Base-by-base conservation (phyloP, 192 early-diverging fungal species). In the Rhizophagus sp. region DNA sequence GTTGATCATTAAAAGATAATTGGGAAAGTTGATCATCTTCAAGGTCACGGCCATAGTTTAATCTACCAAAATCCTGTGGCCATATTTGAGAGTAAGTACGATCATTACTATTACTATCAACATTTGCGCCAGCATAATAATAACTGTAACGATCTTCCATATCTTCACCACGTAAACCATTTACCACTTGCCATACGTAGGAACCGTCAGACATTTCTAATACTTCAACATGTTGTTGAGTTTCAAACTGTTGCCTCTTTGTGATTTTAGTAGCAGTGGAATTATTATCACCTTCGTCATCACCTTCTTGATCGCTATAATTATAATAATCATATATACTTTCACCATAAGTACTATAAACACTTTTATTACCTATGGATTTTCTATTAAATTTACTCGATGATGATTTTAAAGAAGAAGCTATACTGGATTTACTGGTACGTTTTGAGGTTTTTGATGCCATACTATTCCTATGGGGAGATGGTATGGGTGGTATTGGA, bases 401-500 rank as follows among this genome's bases (percentile, higher is more conserved):
- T n/a, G 62, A 65, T 5, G 64, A 66, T 44, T 70, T 70, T 52
- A 63, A 50, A 22, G 77, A 64, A 44, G 41, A 69, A 50, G 66
- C 10, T 30, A 75, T 69, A 19, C 77, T 79, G 9, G 41, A 24
- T 64, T 79, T 79, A 64, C 77, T 79, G 10, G 62, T 61, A 11
- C 77, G 64, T 17, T 76, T 76, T n/a, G 73, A 75, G 11, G 47
- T 19, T 47, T 76, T 76, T n/a, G 73, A 75, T 1, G 52, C 3
- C 11, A 75, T n/a, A 62, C 73, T 75, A 44, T 62, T 34, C 22
- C 73, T 19, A 75, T 75, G 52, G 0, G 47, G 57, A 4, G 17
- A n/a, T 2, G 77, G 77, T n/a, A 79, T 79, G 22, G 77, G 77
- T 39, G 77, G 77, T 79, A 79, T 79, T 6, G 77, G 77, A n/a